phyloP scores from a whole-genome alignment of 148 eudicot genomes.

The Rhododendron henanense region DNA sequence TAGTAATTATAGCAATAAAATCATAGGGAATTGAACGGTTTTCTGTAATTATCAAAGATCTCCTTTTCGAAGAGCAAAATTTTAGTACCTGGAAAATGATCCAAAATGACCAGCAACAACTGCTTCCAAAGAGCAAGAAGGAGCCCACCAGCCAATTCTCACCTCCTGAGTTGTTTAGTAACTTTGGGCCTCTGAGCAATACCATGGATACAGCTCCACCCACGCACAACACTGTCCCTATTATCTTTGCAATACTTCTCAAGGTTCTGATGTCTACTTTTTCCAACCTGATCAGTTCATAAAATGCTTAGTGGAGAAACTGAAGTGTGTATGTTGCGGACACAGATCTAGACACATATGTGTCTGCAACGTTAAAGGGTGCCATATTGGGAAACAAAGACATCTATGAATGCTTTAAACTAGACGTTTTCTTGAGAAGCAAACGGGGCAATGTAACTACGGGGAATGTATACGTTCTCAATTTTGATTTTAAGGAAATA shows the following conservation, averaged over 20 bases:
- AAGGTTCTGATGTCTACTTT: conserved; percentile 42
- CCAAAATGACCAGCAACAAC: conserved; percentile 68
- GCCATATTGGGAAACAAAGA: too few species aligned
- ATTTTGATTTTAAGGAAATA: neutral
- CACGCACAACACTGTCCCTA: conserved; percentile 57
- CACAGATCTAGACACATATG: neutral
- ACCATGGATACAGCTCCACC: conserved; percentile 59
- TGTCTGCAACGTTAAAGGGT: neutral
- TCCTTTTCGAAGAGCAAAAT: neutral
- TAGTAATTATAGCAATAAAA: too few species aligned
- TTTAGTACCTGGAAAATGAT: conserved; percentile 67
- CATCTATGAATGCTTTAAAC: too few species aligned
- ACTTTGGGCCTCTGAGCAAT: conserved; percentile 55
- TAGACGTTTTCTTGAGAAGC: neutral
- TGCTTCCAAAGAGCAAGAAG: conserved; percentile 47
- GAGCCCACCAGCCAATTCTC: conserved; percentile 65
- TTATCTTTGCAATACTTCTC: conserved; percentile 63
- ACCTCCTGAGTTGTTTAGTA: conserved; percentile 33
- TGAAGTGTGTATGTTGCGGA: neutral
- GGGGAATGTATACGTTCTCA: neutral
- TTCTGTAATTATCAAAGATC: neutral
- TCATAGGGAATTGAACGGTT: neutral
- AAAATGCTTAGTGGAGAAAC: neutral
- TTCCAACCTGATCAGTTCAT: conserved; percentile 42
- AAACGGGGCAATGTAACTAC: too few species aligned